A percentile compares a stretch with the other conserved stretches of the same genome.
phyloP scores from a whole-genome alignment of 345 rosid genomes.

The Acer negundo region DNA sequence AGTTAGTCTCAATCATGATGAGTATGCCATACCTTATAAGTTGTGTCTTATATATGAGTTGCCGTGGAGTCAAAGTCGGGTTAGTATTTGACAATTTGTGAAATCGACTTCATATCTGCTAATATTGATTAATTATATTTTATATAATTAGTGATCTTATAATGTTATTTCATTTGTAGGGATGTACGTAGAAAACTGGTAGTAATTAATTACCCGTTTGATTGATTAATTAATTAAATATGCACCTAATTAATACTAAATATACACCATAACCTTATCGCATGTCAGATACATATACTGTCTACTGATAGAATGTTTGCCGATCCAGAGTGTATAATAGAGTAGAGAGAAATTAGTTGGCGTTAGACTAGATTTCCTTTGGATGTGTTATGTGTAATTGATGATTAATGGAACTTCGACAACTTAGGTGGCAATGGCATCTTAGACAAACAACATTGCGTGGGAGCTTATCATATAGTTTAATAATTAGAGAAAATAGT shows the following conservation, averaged over 20 bases:
- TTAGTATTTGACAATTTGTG: neutral
- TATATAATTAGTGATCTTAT: neutral
- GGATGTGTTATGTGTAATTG: too few species aligned
- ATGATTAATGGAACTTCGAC: neutral
- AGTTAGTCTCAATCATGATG: constrained; percentile 12
- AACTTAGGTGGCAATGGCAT: neutral
- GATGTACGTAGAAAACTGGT: neutral
- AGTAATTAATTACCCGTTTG: neutral
- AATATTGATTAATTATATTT: neutral
- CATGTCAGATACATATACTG: neutral
- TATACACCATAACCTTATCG: neutral
- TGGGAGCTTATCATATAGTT: neutral
- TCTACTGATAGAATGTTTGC: too few species aligned
- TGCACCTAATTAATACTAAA: neutral
- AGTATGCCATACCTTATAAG: constrained; percentile 2
- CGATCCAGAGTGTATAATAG: too few species aligned
- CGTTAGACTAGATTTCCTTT: neutral
- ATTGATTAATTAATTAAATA: neutral
- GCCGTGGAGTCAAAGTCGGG: constrained; percentile 21
- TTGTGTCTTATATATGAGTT: neutral
- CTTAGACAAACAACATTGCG: too few species aligned
- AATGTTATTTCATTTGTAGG: neutral
- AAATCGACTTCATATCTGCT: neutral
- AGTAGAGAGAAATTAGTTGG: neutral
- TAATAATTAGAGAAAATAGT: too few species aligned